These are phyloP conservation scores for Tricholoma hemisulphureum DNA, from an alignment of 768 basidiomycete genomes.

Conservation along the genomic window DNA sequence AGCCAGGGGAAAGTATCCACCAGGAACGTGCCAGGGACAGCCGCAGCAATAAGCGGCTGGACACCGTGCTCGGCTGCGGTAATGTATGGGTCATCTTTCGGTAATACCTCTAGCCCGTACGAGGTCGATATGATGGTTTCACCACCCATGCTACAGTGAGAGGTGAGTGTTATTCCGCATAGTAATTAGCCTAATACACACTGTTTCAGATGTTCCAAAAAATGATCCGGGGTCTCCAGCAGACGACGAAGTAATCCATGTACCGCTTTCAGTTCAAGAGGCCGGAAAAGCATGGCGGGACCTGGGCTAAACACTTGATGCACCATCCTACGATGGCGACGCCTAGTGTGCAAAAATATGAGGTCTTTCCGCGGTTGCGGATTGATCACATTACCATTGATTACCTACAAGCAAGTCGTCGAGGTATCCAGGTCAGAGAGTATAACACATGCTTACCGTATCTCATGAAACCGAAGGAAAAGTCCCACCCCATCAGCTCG, in stretches of 20 bases:
- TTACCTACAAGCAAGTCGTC: neutral
- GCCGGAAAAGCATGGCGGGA: conserved; percentile 16
- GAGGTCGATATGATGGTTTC: conserved; percentile 30
- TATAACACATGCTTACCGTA: conserved; percentile 10
- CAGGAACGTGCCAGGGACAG: conserved; percentile 29
- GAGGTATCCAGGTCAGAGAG: neutral
- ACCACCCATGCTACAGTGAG: conserved; percentile 14
- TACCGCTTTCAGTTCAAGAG: conserved; percentile 19
- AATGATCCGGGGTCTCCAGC: conserved; percentile 17
- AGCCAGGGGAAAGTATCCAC: conserved; percentile 32
- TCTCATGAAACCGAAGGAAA: conserved; percentile 12
- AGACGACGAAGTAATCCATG: conserved; percentile 22
- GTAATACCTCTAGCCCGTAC: conserved; percentile 34
- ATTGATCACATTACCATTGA: neutral
- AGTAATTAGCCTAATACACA: conserved; percentile 1
- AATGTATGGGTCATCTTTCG: conserved; percentile 35
- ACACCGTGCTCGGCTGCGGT: conserved; percentile 28
- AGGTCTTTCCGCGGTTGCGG: too few relatives aligned
- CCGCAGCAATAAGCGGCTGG: conserved; percentile 24
- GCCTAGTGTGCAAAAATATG: conserved; percentile 11
- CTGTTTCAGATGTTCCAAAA: conserved; percentile 12
- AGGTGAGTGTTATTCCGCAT: neutral
- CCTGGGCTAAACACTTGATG: conserved; percentile 22
- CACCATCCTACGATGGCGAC: conserved; percentile 21
- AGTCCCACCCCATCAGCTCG: conserved; percentile 25